These are phyloP conservation scores for Chaetomium fimeti DNA, from an alignment of 495 filamentous ascomycete species.

Conservation along the genomic window DNA sequence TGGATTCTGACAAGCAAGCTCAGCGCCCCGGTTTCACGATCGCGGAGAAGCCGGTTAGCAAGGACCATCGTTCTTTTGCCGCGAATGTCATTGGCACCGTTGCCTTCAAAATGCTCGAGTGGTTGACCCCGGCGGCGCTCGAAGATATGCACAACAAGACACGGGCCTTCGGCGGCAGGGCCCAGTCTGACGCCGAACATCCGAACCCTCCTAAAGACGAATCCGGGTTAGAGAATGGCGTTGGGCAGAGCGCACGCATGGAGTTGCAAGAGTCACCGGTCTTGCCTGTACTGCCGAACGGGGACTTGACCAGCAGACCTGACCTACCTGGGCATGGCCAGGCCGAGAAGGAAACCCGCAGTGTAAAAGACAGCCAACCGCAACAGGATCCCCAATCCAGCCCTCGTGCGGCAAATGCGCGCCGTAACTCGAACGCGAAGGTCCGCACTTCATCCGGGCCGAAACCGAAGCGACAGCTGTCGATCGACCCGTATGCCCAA, in stretches of 20 bases:
- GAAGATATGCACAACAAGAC: slow-evolving; percentile 43
- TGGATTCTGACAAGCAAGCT: slow-evolving; percentile 2
- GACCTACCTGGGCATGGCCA: neutral
- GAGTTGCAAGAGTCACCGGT: neutral
- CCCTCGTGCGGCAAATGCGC: slow-evolving; percentile 29
- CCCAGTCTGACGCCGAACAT: neutral
- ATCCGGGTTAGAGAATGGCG: slow-evolving; percentile 4
- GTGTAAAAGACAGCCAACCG: slow-evolving; percentile 23
- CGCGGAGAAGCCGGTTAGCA: slow-evolving; percentile 54
- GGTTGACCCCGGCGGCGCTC: slow-evolving; percentile 59
- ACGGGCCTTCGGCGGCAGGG: slow-evolving; percentile 19
- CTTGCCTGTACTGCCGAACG: neutral
- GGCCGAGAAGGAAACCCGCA: slow-evolving; percentile 11
- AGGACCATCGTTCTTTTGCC: slow-evolving; percentile 80
- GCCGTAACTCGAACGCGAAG: slow-evolving; percentile 48
- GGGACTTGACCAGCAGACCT: neutral
- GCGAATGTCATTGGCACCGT: slow-evolving; percentile 78
- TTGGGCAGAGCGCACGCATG: neutral
- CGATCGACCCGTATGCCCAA: slow-evolving; percentile 40
- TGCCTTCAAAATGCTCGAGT: slow-evolving; percentile 76
- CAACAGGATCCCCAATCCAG: slow-evolving; percentile 15
- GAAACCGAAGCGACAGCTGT: slow-evolving; percentile 39
- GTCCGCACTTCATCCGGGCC: slow-evolving; percentile 41
- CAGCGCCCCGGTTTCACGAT: slow-evolving; percentile 30
- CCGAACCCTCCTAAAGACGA: slow-evolving; percentile 1